phyloP scores from a whole-genome alignment of 2,329 filamentous ascomycete species.

The Colletotrichum tropicale region DNA sequence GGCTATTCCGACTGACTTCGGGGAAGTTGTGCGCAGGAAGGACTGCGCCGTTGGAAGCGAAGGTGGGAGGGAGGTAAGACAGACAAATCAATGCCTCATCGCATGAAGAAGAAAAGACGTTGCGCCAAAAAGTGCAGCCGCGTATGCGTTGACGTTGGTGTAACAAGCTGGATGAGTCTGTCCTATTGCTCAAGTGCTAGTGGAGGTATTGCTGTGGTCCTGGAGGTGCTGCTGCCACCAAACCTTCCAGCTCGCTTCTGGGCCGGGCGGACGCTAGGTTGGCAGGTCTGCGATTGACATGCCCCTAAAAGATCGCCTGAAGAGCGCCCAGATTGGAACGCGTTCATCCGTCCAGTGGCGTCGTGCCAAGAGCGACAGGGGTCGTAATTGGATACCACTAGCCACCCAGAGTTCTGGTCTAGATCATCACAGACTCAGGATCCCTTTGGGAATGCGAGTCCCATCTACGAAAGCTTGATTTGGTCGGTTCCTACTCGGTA shows the following conservation, averaged over 20 bases:
- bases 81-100: background rate
- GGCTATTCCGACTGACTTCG: background rate
- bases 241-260: background rate
- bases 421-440: background rate
- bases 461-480: background rate
- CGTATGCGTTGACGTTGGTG: background rate
- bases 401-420: background rate
- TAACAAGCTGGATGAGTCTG: background rate
- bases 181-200: background rate
- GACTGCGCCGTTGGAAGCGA: background rate
- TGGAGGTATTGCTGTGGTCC: background rate
- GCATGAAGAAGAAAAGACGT: background rate
- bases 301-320: conserved; percentile 10
- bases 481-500: background rate
- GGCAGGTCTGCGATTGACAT: background rate
- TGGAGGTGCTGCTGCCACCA: background rate
- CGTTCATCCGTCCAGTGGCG: background rate
- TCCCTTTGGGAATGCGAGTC: background rate
- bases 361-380: background rate
- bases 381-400: background rate
- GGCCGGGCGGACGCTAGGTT: conserved; percentile 5
- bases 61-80: background rate
- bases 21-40: background rate
- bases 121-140: background rate
- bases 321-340: background rate